These are phyloP conservation scores for Ceratocystis alfenasii DNA, from an alignment of 2,329 filamentous ascomycete species.

Conservation along the genomic window DNA sequence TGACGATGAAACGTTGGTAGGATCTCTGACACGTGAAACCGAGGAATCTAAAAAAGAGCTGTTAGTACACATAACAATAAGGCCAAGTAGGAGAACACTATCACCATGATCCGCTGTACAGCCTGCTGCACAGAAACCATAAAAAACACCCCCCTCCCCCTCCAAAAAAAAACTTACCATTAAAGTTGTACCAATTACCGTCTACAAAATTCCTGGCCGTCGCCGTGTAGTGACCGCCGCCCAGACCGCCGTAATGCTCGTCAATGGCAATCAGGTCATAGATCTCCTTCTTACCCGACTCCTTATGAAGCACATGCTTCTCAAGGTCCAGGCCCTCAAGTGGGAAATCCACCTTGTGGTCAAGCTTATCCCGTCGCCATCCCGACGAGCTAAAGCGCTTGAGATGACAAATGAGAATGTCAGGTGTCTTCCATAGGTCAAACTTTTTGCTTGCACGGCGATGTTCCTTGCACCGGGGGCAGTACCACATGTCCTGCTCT, in stretches of 20 bases:
- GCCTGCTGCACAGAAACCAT: background rate
- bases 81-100: background rate
- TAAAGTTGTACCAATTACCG: slow-evolving; percentile 88
- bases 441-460: slow-evolving; percentile 90
- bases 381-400: slow-evolving; percentile 87
- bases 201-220: slow-evolving; percentile 88
- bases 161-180: slow-evolving; percentile 49
- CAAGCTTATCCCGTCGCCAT: slow-evolving; percentile 77
- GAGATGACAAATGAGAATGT: slow-evolving; percentile 87
- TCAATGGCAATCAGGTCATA: slow-evolving; percentile 95
- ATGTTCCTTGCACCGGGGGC: slow-evolving; percentile 87
- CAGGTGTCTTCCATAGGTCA: slow-evolving; percentile 90
- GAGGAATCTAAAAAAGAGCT: slow-evolving; percentile 51
- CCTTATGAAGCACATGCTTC: slow-evolving; percentile 63
- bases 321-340: slow-evolving; percentile 76
- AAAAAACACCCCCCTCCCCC: background rate
- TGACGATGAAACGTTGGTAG: slow-evolving; percentile 53
- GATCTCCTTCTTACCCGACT: slow-evolving; percentile 67
- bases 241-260: slow-evolving; percentile 86
- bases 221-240: slow-evolving; percentile 92
- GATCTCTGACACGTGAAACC: slow-evolving; percentile 50
- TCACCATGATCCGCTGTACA: background rate
- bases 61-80: slow-evolving; percentile 1
- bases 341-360: slow-evolving; percentile 83
- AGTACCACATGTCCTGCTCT: slow-evolving; percentile 96